Evolutionary conservation across 1,139 yeast species (phyloP).

Genomic region (Blastobotrys aristatus): DNA sequence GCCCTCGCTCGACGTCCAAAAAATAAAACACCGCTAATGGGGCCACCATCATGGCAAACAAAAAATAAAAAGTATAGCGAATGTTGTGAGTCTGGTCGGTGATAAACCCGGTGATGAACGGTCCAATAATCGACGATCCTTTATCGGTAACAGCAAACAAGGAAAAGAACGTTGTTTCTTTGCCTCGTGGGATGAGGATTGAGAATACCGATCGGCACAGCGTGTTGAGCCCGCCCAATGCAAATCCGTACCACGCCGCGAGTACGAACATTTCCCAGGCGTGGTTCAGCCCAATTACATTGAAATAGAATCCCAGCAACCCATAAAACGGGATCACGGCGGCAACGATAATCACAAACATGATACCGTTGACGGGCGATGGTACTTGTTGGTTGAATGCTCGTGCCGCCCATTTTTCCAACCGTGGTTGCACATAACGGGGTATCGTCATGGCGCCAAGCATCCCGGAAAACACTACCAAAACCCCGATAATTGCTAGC

Average conservation of each 20-base stretch:
- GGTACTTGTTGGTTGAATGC: constrained; percentile 13
- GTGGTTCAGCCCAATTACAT: constrained; percentile 49
- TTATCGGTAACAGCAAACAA: constrained; percentile 68
- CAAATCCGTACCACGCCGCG: constrained; percentile 66
- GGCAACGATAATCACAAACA: constrained; percentile 53
- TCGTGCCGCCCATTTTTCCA: constrained; percentile 31
- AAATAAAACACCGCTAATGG: constrained; percentile 48
- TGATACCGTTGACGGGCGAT: constrained; percentile 43
- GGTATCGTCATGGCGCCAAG: constrained; percentile 56
- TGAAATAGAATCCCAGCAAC: constrained; percentile 49
- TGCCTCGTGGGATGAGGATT: constrained; percentile 60
- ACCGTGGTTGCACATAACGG: constrained; percentile 40
- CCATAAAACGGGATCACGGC: constrained; percentile 64
- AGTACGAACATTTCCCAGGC: constrained; percentile 59
- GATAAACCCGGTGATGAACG: constrained; percentile 57
- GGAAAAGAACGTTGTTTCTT: constrained; percentile 65
- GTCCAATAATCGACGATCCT: constrained; percentile 67
- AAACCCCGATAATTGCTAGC: constrained; percentile 53
- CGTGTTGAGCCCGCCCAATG: constrained; percentile 63
- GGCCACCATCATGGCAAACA: constrained; percentile 45
- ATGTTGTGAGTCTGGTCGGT: constrained; percentile 66
- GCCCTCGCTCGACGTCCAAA: constrained; percentile 55
- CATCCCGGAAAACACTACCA: constrained; percentile 60
- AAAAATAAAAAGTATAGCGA: constrained; percentile 59
- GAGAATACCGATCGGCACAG: constrained; percentile 60